Evolutionary conservation across 352 stramenopile species (phyloP), one percentile per base, ranked within the genome.

Genomic region (Phytophthora meadii): DNA sequence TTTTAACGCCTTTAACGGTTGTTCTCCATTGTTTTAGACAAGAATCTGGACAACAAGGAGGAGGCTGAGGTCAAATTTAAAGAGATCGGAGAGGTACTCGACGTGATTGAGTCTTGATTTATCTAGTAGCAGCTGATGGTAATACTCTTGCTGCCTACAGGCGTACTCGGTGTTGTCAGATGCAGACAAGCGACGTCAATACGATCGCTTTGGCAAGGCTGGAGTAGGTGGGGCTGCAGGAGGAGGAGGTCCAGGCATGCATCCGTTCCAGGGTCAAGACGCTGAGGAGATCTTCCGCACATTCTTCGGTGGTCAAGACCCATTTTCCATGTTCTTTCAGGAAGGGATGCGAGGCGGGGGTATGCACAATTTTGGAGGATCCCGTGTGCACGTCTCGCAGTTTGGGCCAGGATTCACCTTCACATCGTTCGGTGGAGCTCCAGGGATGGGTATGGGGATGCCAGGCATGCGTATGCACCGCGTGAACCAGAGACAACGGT

Each of bases 161-260:
- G 93, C 93, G 22, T 98, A 98, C 65, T 90, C 92, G 28, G 86
- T 98, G 39, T 79, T 98, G 5, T 96, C 89, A 22, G 93, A 98
- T 69, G 79, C 81, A 61, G 78, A 92, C 40, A 97, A 97, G 76
- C 60, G 90, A 27, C 74, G 92, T 49, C 82, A 92, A 30, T 98
- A 98, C 67, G 93, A 98, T 56, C 87, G 93, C 56, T 98, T 96
- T 64, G 93, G 93, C 27, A 94, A 97, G 77, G 82, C 72, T 32
- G 85, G 67, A 8, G 66, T 94, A 34, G 77, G 76, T 30, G 78
- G 79, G 19, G 66, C 68, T 11, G 74, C 61, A 7, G 69, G 65
- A 40, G 72, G 65, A 7, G 72, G 69, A 1, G 68, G 74, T 15
- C 59, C 75, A 5, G 74, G 72, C 50, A 77, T 79, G 68, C 72